Conservation (phyloP, 768 basidiomycete species). For the Candolleomyces eurysporus region DNA sequence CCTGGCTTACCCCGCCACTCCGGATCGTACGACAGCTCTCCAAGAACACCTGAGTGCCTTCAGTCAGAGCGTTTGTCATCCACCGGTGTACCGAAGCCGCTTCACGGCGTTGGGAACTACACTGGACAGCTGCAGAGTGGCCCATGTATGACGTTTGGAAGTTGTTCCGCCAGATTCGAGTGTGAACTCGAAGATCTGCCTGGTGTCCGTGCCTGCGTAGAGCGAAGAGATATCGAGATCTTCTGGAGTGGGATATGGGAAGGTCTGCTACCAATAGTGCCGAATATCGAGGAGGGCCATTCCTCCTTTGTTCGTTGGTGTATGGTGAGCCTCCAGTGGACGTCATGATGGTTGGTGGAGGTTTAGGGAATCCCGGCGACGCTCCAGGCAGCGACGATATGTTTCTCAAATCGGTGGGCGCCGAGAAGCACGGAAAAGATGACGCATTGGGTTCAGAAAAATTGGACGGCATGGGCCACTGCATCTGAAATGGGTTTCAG, state of each 20-base stretch:
- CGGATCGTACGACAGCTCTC: background rate
- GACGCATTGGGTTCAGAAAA: no score
- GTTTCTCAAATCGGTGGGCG: background rate
- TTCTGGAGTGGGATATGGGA: background rate
- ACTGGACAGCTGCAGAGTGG: background rate
- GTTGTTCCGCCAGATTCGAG: background rate
- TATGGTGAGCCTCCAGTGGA: background rate
- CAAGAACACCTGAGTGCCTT: background rate
- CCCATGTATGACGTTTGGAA: background rate
- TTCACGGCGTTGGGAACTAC: background rate
- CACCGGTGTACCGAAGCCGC: background rate
- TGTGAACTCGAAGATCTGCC: background rate
- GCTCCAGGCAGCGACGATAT: background rate
- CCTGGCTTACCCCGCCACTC: background rate
- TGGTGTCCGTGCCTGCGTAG: background rate
- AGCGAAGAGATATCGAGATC: background rate
- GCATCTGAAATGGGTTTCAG: no score
- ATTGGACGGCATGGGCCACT: no score
- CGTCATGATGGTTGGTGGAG: background rate
- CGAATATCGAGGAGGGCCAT: slow-evolving; percentile 1
- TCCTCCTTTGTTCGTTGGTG: background rate
- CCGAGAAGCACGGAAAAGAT: background rate
- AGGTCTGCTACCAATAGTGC: background rate
- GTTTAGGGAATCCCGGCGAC: background rate
- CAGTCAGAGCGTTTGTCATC: background rate